Percentiles rank a stretch among this genome's conserved stretches.
These are phyloP conservation scores for Trichosporon ovoides DNA, from an alignment of 1,284 basidiomycete species.

Conservation along the genomic window DNA sequence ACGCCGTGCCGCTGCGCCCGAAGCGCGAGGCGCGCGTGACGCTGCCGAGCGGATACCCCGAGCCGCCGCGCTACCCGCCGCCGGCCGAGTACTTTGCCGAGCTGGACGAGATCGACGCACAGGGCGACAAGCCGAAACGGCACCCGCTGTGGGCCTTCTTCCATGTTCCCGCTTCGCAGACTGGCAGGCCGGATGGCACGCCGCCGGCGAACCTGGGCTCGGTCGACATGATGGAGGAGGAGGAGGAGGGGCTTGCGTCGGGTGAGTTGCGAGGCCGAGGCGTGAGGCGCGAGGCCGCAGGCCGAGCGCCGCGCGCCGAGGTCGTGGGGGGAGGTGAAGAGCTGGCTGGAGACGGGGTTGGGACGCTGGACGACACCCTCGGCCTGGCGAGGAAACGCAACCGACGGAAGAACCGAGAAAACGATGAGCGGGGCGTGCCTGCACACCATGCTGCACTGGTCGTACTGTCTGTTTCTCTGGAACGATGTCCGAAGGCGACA, in stretches of 20 bases:
- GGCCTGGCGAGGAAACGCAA: too few species aligned
- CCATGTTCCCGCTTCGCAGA: slow-evolving; percentile 28
- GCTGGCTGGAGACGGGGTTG: too few species aligned
- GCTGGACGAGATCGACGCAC: slow-evolving; percentile 20
- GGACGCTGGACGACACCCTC: too few species aligned
- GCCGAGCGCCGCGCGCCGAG: background rate
- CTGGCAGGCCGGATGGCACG: background rate
- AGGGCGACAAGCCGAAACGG: slow-evolving; percentile 10
- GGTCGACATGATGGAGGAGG: slow-evolving; percentile 23
- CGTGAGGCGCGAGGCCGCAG: background rate
- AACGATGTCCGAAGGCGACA: too few species aligned
- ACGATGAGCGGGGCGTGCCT: too few species aligned
- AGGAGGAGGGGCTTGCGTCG: slow-evolving; percentile 27
- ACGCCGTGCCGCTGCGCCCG: slow-evolving; percentile 34
- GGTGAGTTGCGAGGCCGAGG: slow-evolving; percentile 27
- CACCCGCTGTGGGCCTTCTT: slow-evolving; percentile 50
- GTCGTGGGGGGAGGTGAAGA: too few species aligned
- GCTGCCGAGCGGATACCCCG: slow-evolving; percentile 37
- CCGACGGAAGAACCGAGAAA: too few species aligned
- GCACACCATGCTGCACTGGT: too few species aligned
- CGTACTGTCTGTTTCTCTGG: too few species aligned
- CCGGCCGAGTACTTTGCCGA: slow-evolving; percentile 27
- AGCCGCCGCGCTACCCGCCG: slow-evolving; percentile 37
- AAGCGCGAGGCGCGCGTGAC: slow-evolving; percentile 30
- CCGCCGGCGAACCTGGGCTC: slow-evolving; percentile 28